A percentile compares a stretch with the other conserved stretches of the same genome.
phyloP scores from a whole-genome alignment of 495 filamentous ascomycete genomes.

The Aspergillus ostianus region DNA sequence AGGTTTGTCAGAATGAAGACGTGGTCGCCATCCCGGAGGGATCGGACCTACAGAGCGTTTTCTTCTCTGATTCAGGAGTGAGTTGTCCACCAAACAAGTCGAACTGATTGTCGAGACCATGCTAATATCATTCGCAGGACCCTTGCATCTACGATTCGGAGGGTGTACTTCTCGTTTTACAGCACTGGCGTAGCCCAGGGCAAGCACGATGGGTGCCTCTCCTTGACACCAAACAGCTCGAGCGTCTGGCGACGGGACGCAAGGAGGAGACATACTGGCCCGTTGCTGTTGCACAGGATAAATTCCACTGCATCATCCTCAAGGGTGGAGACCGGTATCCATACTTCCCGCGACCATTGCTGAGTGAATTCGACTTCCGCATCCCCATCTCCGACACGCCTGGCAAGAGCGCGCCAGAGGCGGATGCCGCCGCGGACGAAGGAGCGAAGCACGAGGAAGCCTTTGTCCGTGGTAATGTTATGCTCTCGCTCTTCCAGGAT shows the following conservation, averaged over 20 bases:
- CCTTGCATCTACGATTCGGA: conserved; percentile 92
- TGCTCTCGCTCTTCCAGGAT: conserved; percentile 70
- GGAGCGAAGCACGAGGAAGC: conserved; percentile 64
- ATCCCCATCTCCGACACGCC: conserved; percentile 67
- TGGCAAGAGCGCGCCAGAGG: conserved; percentile 34
- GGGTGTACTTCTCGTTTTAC: conserved; percentile 78
- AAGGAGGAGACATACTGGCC: conserved; percentile 94
- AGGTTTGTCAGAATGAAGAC: conserved; percentile 89
- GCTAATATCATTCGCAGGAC: conserved; percentile 53
- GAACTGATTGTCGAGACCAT: background rate
- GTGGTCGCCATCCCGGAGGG: conserved; percentile 77
- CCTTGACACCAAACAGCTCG: conserved; percentile 80
- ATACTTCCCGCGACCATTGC: conserved; percentile 89
- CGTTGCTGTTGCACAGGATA: conserved; percentile 85
- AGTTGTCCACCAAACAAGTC: conserved; percentile 19
- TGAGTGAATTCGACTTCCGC: conserved; percentile 90
- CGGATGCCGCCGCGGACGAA: conserved; percentile 40
- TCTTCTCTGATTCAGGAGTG: conserved; percentile 87
- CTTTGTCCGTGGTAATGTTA: conserved; percentile 71
- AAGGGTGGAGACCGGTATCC: conserved; percentile 92
- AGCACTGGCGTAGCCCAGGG: conserved; percentile 84
- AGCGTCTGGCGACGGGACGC: conserved; percentile 74
- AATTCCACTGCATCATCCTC: conserved; percentile 98
- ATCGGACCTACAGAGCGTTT: conserved; percentile 70
- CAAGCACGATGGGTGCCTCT: conserved; percentile 90